Conservation (phyloP, 2,329 filamentous ascomycete genomes). For the Penicillium sclerotiorum region DNA sequence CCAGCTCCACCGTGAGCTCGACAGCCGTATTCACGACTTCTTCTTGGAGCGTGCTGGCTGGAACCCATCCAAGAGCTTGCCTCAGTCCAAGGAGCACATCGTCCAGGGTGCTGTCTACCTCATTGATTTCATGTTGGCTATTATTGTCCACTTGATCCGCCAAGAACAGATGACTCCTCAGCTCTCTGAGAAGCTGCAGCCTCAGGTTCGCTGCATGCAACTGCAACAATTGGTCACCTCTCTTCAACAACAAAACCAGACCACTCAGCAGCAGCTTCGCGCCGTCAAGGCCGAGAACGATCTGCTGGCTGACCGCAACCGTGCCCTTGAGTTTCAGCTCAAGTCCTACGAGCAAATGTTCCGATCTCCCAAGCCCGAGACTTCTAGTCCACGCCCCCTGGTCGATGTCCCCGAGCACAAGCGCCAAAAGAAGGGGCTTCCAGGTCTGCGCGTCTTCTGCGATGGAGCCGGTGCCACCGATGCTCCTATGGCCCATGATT, state of each 20-base stretch:
- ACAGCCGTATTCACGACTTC: slow-evolving; percentile 42
- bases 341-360: slow-evolving; percentile 44
- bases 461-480: slow-evolving; percentile 36
- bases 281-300: slow-evolving; percentile 40
- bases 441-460: slow-evolving; percentile 40
- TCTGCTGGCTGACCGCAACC: slow-evolving; percentile 37
- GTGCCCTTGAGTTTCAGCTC: slow-evolving; percentile 40
- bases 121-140: slow-evolving; percentile 42
- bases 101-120: slow-evolving; percentile 42
- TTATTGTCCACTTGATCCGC: slow-evolving; percentile 39
- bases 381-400: slow-evolving; percentile 29
- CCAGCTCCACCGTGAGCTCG: slow-evolving; percentile 41
- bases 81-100: slow-evolving; percentile 46
- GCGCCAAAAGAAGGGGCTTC: slow-evolving; percentile 36
- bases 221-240: slow-evolving; percentile 37
- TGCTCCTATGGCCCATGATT: slow-evolving; percentile 23
- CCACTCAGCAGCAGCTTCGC: slow-evolving; percentile 37
- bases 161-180: slow-evolving; percentile 40
- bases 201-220: slow-evolving; percentile 43
- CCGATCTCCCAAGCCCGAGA: slow-evolving; percentile 39
- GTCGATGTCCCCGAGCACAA: slow-evolving; percentile 31
- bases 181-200: slow-evolving; percentile 42
- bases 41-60: slow-evolving; percentile 44
- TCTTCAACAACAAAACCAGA: slow-evolving; percentile 42
- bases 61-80: slow-evolving; percentile 43